Conservation (phyloP, 495 filamentous ascomycete species). For the Neurospora hispaniola region DNA sequence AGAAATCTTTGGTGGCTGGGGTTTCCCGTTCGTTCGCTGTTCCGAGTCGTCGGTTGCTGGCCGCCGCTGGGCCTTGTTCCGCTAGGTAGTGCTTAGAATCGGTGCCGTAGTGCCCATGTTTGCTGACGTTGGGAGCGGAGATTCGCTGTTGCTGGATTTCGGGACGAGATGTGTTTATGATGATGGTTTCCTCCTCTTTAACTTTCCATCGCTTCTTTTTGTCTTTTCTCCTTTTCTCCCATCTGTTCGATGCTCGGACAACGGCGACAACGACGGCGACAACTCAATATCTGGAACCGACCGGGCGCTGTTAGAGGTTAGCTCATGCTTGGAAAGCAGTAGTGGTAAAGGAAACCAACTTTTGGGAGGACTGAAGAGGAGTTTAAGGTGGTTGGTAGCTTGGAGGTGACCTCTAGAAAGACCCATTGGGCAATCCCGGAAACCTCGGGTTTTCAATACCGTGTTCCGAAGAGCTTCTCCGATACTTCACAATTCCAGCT, state of each 20-base stretch:
- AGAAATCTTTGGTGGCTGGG: not conserved
- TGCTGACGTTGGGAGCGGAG: not conserved
- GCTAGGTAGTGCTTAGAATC: not conserved
- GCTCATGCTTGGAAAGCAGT: not conserved
- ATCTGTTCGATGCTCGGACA: not conserved
- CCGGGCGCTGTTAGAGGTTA: not conserved
- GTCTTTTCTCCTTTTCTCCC: not conserved
- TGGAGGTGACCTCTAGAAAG: not conserved
- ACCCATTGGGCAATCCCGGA: not conserved
- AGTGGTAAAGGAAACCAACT: not conserved
- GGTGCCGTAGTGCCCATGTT: not conserved
- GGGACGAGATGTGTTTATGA: not conserved
- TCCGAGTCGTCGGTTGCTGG: not conserved
- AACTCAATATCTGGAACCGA: not conserved
- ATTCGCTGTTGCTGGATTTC: not conserved
- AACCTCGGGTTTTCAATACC: not conserved
- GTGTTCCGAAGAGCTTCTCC: not conserved
- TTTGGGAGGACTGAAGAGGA: not conserved
- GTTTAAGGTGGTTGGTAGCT: not conserved
- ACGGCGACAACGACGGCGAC: not conserved
- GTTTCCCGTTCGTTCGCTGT: not conserved
- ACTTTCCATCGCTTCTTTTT: not conserved
- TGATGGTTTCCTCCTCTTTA: not conserved
- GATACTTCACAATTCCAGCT: not conserved
- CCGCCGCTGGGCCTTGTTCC: not conserved